Evolutionary conservation across 1,139 yeast species (phyloP).

Genomic region (Yamadazyma blattariae): DNA sequence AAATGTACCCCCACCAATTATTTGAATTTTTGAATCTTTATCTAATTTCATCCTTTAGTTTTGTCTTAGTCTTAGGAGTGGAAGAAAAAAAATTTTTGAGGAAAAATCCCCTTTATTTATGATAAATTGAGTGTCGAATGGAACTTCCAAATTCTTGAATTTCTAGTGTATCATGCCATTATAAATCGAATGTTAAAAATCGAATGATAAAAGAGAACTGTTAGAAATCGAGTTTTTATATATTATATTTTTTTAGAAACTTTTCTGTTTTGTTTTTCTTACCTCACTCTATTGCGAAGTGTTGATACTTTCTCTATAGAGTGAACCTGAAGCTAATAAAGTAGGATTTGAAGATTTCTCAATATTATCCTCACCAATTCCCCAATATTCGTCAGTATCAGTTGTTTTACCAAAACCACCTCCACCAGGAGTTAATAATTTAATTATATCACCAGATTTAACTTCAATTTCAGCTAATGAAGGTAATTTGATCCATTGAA

Average conservation of each 20-base stretch:
- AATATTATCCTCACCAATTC: constrained; percentile 5
- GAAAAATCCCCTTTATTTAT: background rate
- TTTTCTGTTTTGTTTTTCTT: no score
- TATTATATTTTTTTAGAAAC: no score
- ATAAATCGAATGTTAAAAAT: no score
- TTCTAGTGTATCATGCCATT: no score
- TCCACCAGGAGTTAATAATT: constrained; percentile 52
- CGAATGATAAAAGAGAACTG: no score
- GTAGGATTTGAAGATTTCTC: constrained; percentile 1
- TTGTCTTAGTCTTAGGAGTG: no score
- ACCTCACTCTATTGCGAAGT: constrained; percentile 29
- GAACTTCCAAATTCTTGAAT: constrained; percentile 2
- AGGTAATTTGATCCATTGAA: constrained; percentile 21
- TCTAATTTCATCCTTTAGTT: constrained; percentile 4
- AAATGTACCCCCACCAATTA: constrained; percentile 47
- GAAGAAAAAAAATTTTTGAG: background rate
- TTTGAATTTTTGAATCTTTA: constrained; percentile 19
- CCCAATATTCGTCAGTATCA: constrained; percentile 18
- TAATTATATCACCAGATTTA: constrained; percentile 39
- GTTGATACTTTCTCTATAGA: constrained; percentile 23
- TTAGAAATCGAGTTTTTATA: no score
- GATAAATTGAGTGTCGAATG: constrained; percentile 2
- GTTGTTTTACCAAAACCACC: constrained; percentile 46
- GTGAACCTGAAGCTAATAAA: constrained; percentile 21
- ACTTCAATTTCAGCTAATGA: constrained; percentile 20